These are phyloP conservation scores for Delitschia confertaspora DNA, from an alignment of 495 filamentous ascomycete species.

Conservation along the genomic window DNA sequence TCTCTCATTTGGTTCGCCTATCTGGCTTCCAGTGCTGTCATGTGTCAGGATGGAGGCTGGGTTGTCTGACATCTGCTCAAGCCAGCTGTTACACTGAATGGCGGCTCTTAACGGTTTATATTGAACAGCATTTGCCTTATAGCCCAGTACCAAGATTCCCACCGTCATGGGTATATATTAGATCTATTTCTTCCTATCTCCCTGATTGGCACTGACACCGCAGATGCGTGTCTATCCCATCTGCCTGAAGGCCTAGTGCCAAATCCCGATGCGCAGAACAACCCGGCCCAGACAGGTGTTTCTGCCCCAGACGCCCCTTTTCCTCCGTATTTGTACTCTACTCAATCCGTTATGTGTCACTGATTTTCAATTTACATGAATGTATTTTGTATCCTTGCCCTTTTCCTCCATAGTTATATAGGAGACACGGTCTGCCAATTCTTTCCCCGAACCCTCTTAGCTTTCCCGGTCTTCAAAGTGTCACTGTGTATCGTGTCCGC, in stretches of 20 bases:
- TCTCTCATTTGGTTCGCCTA: too few species aligned
- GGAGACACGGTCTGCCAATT: too few species aligned
- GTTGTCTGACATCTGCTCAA: too few species aligned
- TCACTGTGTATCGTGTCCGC: too few species aligned
- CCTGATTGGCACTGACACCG: constrained; percentile 15
- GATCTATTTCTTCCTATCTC: neutral
- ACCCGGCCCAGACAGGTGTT: constrained; percentile 19
- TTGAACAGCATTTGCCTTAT: constrained; percentile 7
- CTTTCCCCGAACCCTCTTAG: too few species aligned
- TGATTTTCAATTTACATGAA: constrained; percentile 1
- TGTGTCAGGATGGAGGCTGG: too few species aligned
- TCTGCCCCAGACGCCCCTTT: constrained; percentile 3
- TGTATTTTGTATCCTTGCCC: too few species aligned
- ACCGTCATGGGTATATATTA: constrained; percentile 16
- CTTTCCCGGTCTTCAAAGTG: too few species aligned
- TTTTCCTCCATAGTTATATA: too few species aligned
- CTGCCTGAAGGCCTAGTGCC: constrained; percentile 5
- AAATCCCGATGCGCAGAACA: constrained; percentile 18
- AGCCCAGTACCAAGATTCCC: constrained; percentile 1
- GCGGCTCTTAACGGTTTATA: constrained; percentile 11
- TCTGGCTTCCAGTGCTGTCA: too few species aligned
- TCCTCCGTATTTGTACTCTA: constrained; percentile 13
- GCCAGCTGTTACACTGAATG: constrained; percentile 1
- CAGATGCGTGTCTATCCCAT: constrained; percentile 5
- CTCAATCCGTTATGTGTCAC: constrained; percentile 13